phyloP scores from a whole-genome alignment of 148 eudicot genomes.

The Rhododendron vialii region DNA sequence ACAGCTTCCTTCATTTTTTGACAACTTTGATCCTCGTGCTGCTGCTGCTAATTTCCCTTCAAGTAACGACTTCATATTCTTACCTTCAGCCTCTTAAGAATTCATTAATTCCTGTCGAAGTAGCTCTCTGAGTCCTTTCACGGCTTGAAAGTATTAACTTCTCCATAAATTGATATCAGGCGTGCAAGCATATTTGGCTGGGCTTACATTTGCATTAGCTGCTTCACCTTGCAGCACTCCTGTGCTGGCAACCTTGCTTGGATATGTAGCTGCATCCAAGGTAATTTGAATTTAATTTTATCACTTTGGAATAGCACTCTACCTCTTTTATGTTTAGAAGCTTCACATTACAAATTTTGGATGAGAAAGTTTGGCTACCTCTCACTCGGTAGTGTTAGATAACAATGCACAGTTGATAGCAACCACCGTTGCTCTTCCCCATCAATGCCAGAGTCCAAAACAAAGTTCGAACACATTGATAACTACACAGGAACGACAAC shows the following conservation, averaged over 20 bases:
- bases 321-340: not conserved
- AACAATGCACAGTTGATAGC: not conserved
- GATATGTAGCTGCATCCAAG: constrained; percentile 89
- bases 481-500: not conserved
- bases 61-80: constrained; percentile 36
- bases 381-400: not conserved
- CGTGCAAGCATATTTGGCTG: constrained; percentile 96
- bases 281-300: constrained; percentile 26
- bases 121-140: not conserved
- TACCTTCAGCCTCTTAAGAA: not conserved
- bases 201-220: constrained; percentile 97
- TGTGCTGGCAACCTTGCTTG: constrained; percentile 87
- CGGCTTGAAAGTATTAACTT: constrained; percentile 1
- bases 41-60: constrained; percentile 96
- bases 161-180: constrained; percentile 35
- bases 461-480: not conserved
- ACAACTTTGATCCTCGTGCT: constrained; percentile 88
- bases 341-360: not conserved
- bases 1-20: constrained; percentile 90
- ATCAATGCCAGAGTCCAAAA: not conserved
- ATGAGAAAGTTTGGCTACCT: not conserved
- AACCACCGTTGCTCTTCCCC: not conserved
- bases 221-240: constrained; percentile 99
- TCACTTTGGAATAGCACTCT: not conserved
- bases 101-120: not conserved